Evolutionary conservation across 2,329 filamentous ascomycete species (phyloP), one percentile per base, ranked within the genome.

Genomic region (Aphanocladium album): DNA sequence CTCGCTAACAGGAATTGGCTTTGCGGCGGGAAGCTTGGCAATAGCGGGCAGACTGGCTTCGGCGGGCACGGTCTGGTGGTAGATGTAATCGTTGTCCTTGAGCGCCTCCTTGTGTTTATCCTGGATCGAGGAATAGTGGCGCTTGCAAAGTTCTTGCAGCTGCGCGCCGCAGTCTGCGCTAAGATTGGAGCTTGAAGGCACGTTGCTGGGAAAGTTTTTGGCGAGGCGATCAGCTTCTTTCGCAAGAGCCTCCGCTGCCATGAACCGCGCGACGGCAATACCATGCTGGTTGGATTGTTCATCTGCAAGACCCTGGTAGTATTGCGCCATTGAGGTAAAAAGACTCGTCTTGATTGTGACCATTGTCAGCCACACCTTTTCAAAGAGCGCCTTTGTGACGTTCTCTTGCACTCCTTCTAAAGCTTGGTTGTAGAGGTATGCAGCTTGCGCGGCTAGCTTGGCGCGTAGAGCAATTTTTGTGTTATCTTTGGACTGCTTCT

Each of bases 1-100:
- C 72, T 99, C 96, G 71, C 90, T 96, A 33, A 99, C 93, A 0
- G 95, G 93, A 64, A 99, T 98, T 3, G 95, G 92, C 73, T 99
- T 99, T 8, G 95, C 93, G 1, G 95, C 96, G 5, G 93, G 92
- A 17, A 98, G 81, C 73, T 98, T 99, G 3, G 92, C 84, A 53
- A 99, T 92, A 1, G 89, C 83, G 1, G 90, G 79, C 14, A 99
- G 78, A 30, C 88, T 89, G 4, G 92, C 90, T 73, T 97, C 92
- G 11, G 88, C 87, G 0, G 95, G 93, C 1, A 99, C 88, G 1
- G 86, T 88, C 67, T 98, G 91, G 72, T 99, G 95, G 71, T 99
- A 99, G 71, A 99, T 96, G 74, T 95, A 98, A 72, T 99, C 95
- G 67, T 99, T 99, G 73, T 99, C 95, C 69, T 96, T 96, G 66